Percentiles rank a stretch among this genome's conserved stretches.
These are phyloP conservation scores for Suillus ampliporus DNA, from an alignment of 768 basidiomycete species.

Conservation along the genomic window DNA sequence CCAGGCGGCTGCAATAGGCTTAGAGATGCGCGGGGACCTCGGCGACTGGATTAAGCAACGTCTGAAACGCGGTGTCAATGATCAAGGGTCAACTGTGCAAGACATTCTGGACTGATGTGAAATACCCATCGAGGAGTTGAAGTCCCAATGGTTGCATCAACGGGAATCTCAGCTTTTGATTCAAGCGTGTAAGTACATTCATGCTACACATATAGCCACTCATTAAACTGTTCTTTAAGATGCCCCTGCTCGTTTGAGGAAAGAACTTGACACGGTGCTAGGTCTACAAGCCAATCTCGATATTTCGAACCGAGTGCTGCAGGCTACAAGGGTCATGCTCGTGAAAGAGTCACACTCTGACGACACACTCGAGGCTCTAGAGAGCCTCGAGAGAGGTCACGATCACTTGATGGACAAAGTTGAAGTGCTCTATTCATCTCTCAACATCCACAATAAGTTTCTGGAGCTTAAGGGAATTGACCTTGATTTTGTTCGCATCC, in stretches of 20 bases:
- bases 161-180: constrained; percentile 11
- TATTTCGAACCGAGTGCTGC: constrained; percentile 27
- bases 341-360: constrained; percentile 2
- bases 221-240: constrained; percentile 41
- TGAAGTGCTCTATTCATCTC: constrained; percentile 39
- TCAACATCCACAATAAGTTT: constrained; percentile 39
- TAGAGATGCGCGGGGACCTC: constrained; percentile 33
- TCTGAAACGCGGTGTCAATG: constrained; percentile 22
- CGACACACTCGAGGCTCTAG: constrained; percentile 21
- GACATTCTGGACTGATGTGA: background rate
- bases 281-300: constrained; percentile 37
- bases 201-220: constrained; percentile 23
- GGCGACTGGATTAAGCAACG: constrained; percentile 39
- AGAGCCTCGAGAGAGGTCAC: constrained; percentile 27
- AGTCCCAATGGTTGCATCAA: constrained; percentile 13
- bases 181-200: constrained; percentile 14
- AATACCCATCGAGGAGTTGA: constrained; percentile 1
- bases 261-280: constrained; percentile 39
- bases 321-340: constrained; percentile 15
- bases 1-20: constrained; percentile 33
- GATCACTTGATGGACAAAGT: constrained; percentile 28
- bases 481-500: constrained; percentile 35
- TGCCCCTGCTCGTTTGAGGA: constrained; percentile 34
- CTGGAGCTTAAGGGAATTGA: constrained; percentile 40
- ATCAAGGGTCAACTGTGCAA: constrained; percentile 11